Evolutionary conservation across 148 eudicot species (phyloP), one percentile per base, ranked within the genome.

Genomic region (Heliosperma pusillum): DNA sequence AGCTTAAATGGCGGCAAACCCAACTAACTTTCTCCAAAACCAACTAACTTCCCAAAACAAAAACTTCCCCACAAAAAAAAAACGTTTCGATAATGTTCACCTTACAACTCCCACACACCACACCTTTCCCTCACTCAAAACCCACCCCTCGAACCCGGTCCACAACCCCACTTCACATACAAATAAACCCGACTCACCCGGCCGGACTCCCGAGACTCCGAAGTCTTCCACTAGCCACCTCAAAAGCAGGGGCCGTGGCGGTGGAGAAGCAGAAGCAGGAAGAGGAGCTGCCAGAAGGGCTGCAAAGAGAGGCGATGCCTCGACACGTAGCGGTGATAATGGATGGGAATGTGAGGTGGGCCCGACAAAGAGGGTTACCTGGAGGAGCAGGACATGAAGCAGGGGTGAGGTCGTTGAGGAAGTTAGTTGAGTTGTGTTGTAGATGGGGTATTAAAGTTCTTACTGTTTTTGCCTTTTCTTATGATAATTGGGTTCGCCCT

Each of bases 271-370:
- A 5, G 71, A 76, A 36, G 57, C 33, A 5, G 71, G 77, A 36
- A 52, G 70, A 45, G 75, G 63, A 47, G 71, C 56, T 87, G 40
- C 93, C 96, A 40, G 80, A 52, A 27, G 91, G 83, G 64, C 82
- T 89, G 61, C 69, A 27, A 74, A 27, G 80, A 5, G 93, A 91
- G 59, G 55, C 81, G 77, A 82, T 89, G 91, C 97, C 97, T 52
- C 71, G 66, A 0, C 97, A 91, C 70, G 86, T 91, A 71, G 93
- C 97, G 47, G 84, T 91, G 63, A 86, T 91, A 16, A 91, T 91
- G 93, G 97, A 91, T 55, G 97, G 93, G 21, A 91, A 91, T 77
- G 81, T 88, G 76, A 84, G 97, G 85, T 91, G 97, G 97, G 89
- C 93, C 60, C 70, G 81, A 70, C 76, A 61, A 71, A 82, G 80